A percentile compares a stretch with the other conserved stretches of the same genome.
Evolutionary conservation across 2,329 filamentous ascomycete species (phyloP).

Genomic region (Arthrobotrys pseudoclavata): DNA sequence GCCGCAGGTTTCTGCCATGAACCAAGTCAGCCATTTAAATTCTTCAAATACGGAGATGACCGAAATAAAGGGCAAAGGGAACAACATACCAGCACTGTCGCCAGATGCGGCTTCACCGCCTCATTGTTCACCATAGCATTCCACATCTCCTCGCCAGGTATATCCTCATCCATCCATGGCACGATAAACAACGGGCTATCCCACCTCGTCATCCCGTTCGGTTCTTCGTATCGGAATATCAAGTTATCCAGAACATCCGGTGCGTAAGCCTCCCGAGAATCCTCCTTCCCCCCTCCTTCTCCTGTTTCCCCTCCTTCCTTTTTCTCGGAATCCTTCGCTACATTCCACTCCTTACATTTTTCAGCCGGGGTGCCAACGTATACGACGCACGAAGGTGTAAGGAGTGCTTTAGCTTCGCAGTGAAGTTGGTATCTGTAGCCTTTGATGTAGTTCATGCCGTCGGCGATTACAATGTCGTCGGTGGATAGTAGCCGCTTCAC

Average conservation of each 20-base stretch:
- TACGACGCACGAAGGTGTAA: constrained; percentile 80
- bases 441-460: constrained; percentile 89
- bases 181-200: constrained; percentile 86
- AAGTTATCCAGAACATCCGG: constrained; percentile 80
- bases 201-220: constrained; percentile 86
- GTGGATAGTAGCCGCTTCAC: constrained; percentile 81
- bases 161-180: constrained; percentile 77
- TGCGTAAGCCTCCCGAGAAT: constrained; percentile 68
- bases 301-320: constrained; percentile 21
- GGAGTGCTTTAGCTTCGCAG: constrained; percentile 84
- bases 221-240: constrained; percentile 86
- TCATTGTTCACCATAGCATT: constrained; percentile 75
- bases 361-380: constrained; percentile 70
- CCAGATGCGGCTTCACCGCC: constrained; percentile 79
- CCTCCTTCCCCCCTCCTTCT: constrained; percentile 63
- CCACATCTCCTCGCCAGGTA: constrained; percentile 78
- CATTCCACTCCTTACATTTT: constrained; percentile 72
- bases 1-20: constrained; percentile 71
- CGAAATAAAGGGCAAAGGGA: not conserved
- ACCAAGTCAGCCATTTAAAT: constrained; percentile 9
- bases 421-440: constrained; percentile 88
- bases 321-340: constrained; percentile 66
- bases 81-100: constrained; percentile 74
- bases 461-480: constrained; percentile 82
- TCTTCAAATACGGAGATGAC: constrained; percentile 15